Evolutionary conservation across 2,329 filamentous ascomycete genomes (phyloP).

Genomic region (Aspergillus sp.): DNA sequence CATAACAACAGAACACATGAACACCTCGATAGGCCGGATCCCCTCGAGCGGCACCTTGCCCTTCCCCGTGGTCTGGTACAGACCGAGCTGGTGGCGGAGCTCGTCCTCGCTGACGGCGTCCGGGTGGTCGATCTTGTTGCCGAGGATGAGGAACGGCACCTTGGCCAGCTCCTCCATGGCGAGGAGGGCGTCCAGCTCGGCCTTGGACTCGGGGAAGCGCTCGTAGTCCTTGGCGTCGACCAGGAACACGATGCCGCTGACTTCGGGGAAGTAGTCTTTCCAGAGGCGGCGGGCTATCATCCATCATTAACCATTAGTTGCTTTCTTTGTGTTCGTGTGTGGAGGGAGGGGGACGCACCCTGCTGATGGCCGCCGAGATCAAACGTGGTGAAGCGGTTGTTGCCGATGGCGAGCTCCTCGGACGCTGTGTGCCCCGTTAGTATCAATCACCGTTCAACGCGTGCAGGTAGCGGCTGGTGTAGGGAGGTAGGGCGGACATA

Average conservation of each 20-base stretch:
- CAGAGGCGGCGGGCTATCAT: conserved; percentile 77
- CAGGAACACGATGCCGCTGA: conserved; percentile 94
- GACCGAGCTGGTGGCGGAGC: conserved; percentile 82
- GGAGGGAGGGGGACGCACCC: conserved; percentile 52
- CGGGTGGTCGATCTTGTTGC: conserved; percentile 99
- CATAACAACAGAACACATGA: conserved; percentile 99
- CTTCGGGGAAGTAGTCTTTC: conserved; percentile 97
- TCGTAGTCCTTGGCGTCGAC: conserved; percentile 97
- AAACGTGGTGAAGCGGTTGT: conserved; percentile 92
- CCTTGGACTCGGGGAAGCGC: conserved; percentile 90
- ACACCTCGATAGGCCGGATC: conserved; percentile 92
- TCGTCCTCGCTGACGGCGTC: conserved; percentile 95
- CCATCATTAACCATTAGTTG: conserved; percentile 16
- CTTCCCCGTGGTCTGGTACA: conserved; percentile 97
- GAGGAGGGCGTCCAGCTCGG: conserved; percentile 91
- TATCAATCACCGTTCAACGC: conserved; percentile 7
- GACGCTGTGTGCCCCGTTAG: conserved; percentile 58
- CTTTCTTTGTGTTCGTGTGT: not conserved
- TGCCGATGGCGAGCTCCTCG: conserved; percentile 88
- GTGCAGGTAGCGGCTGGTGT: not conserved
- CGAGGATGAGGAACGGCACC: conserved; percentile 92
- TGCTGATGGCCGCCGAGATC: conserved; percentile 93
- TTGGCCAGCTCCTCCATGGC: conserved; percentile 96
- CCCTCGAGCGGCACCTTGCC: conserved; percentile 90
- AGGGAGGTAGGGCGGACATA: conserved; percentile 47